Conservation (phyloP, 2,329 filamentous ascomycete species). For the Pyrenochaeta sp. region DNA sequence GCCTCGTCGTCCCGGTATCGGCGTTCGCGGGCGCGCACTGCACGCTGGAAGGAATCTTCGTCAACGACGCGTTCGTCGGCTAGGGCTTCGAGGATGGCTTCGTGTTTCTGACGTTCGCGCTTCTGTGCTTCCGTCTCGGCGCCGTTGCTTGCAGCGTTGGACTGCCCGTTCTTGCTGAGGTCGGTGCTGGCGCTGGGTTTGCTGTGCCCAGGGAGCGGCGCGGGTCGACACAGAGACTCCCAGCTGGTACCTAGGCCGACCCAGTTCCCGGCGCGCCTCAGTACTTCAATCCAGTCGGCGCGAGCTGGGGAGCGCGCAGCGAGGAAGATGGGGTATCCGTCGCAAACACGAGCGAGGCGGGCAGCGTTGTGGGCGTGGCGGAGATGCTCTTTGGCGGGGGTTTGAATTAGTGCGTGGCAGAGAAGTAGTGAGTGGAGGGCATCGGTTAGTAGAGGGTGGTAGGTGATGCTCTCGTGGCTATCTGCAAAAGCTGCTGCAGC, state of each 20-base stretch:
- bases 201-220: slow-evolving; percentile 48
- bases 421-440: slow-evolving; percentile 80
- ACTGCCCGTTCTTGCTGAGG: slow-evolving; percentile 7
- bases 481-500: slow-evolving; percentile 51
- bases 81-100: slow-evolving; percentile 71
- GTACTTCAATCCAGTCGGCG: slow-evolving; percentile 80
- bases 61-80: slow-evolving; percentile 73
- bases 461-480: slow-evolving; percentile 73
- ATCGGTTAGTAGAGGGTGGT: slow-evolving; percentile 81
- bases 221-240: slow-evolving; percentile 72
- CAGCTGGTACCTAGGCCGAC: slow-evolving; percentile 69
- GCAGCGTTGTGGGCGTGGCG: slow-evolving; percentile 85
- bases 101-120: slow-evolving; percentile 66
- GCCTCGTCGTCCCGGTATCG: slow-evolving; percentile 65
- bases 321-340: slow-evolving; percentile 84
- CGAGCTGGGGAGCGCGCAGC: slow-evolving; percentile 73
- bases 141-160: no score
- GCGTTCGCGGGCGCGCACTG: slow-evolving; percentile 67
- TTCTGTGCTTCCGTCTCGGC: slow-evolving; percentile 61
- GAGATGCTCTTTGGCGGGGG: slow-evolving; percentile 76
- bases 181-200: slow-evolving; percentile 8
- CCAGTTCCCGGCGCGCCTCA: slow-evolving; percentile 74
- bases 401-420: slow-evolving; percentile 80
- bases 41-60: slow-evolving; percentile 69
- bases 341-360: slow-evolving; percentile 73